A percentile compares a stretch with the other conserved stretches of the same genome.
phyloP scores from a whole-genome alignment of 2,329 filamentous ascomycete genomes.

The Lachnellula cervina region DNA sequence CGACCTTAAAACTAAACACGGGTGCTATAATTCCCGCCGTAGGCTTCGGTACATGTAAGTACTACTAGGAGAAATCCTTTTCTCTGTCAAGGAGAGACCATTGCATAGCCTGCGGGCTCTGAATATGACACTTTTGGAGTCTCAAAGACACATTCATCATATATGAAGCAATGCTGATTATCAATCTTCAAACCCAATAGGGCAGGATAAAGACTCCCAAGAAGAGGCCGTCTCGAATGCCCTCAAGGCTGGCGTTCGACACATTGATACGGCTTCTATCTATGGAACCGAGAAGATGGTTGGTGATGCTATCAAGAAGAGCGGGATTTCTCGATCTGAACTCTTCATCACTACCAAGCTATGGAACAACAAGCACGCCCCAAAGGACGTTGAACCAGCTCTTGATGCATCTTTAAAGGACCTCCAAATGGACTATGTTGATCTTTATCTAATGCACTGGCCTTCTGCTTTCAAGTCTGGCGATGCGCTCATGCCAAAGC shows the following conservation, averaged over 20 bases:
- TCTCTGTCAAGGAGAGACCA: too few relatives aligned
- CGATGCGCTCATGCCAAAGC: conserved; percentile 23
- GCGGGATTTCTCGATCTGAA: conserved; percentile 36
- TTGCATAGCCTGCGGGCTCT: too few relatives aligned
- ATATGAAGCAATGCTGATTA: too few relatives aligned
- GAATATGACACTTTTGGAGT: too few relatives aligned
- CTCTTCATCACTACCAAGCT: conserved; percentile 54
- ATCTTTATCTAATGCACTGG: conserved; percentile 38
- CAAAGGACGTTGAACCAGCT: conserved; percentile 31
- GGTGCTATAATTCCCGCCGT: conserved; percentile 38
- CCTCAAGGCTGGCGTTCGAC: conserved; percentile 33
- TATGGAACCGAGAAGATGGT: conserved; percentile 43
- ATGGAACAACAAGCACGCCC: conserved; percentile 46
- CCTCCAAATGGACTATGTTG: conserved; percentile 36
- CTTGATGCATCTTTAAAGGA: conserved; percentile 34
- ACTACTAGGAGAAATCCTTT: too few relatives aligned
- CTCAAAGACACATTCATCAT: too few relatives aligned
- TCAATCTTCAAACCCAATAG: too few relatives aligned
- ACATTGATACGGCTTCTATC: conserved; percentile 42
- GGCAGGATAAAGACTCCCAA: conserved; percentile 40
- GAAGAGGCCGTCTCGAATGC: conserved; percentile 42
- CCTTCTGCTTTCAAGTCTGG: conserved; percentile 31
- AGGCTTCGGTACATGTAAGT: conserved; percentile 37
- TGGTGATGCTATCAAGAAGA: conserved; percentile 38
- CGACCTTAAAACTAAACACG: conserved; percentile 35